Evolutionary conservation across 208 protist genomes (phyloP).

Genomic region (Naegleria fowleri): DNA sequence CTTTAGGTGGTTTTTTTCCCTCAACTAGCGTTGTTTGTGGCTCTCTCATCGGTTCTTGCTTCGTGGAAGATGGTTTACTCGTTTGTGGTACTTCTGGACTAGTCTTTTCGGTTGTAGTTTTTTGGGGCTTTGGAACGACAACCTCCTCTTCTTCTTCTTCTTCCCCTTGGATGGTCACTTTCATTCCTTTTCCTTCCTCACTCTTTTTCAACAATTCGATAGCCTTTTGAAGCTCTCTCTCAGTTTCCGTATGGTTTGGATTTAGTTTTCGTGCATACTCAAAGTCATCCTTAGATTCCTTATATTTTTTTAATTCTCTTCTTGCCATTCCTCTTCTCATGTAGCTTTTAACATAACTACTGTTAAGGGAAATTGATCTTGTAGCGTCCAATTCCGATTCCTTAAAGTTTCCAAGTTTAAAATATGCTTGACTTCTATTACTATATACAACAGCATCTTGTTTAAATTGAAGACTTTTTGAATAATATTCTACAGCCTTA

Average conservation of each 20-base stretch:
- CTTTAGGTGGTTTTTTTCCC: not conserved
- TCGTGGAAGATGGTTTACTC: not conserved
- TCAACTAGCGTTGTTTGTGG: not conserved
- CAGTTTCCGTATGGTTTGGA: not conserved
- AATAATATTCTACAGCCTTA: not conserved
- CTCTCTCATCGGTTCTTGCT: not conserved
- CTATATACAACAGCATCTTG: constrained; percentile 22
- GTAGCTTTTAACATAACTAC: constrained; percentile 1
- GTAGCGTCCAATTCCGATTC: not conserved
- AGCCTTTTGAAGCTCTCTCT: not conserved
- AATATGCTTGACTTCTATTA: not conserved
- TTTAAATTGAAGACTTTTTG: not conserved
- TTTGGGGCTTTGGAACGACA: not conserved
- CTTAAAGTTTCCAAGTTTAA: not conserved
- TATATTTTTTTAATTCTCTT: constrained; percentile 12
- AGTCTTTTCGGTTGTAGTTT: not conserved
- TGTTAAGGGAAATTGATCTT: not conserved
- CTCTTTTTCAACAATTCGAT: not conserved
- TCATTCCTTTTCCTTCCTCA: not conserved
- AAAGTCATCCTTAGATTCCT: not conserved
- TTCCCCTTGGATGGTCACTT: not conserved
- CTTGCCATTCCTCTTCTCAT: not conserved
- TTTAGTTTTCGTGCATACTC: not conserved
- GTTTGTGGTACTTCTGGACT: not conserved
- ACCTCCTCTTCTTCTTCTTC: not conserved